phyloP scores from a whole-genome alignment of 2,329 filamentous ascomycete genomes.

The Calonectria multiphialidica region DNA sequence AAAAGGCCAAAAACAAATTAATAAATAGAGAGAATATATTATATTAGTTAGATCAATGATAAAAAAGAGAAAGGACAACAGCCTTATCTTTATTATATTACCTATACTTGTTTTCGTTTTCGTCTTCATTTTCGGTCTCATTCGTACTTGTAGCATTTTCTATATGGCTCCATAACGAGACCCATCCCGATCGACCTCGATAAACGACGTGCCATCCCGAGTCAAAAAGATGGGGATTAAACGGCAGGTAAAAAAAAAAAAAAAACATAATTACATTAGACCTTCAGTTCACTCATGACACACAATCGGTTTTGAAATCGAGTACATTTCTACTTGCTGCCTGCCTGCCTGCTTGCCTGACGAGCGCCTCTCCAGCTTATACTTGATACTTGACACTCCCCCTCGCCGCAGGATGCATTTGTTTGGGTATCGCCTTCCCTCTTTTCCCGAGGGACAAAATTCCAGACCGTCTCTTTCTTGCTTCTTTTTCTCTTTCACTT shows the following conservation, averaged over 20 bases:
- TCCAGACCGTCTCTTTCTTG: slow-evolving; percentile 19
- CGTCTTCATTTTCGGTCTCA: no score
- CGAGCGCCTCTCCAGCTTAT: slow-evolving; percentile 13
- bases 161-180: no score
- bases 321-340: slow-evolving; percentile 17
- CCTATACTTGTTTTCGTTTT: no score
- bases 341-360: slow-evolving; percentile 13
- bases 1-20: no score
- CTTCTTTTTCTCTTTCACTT: slow-evolving; percentile 16
- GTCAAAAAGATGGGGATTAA: no score
- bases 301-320: background rate
- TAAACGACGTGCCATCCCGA: no score
- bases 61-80: background rate
- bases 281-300: no score
- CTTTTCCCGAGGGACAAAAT: slow-evolving; percentile 34
- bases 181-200: no score
- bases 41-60: background rate
- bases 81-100: background rate
- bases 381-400: slow-evolving; percentile 14
- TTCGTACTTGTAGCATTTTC: no score
- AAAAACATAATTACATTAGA: background rate
- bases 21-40: background rate
- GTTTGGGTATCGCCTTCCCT: slow-evolving; percentile 45
- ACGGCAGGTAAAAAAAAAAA: background rate
- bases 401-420: slow-evolving; percentile 24